Evolutionary conservation across 257 asterid species (phyloP).

Genomic region (Eucommia ulmoides): DNA sequence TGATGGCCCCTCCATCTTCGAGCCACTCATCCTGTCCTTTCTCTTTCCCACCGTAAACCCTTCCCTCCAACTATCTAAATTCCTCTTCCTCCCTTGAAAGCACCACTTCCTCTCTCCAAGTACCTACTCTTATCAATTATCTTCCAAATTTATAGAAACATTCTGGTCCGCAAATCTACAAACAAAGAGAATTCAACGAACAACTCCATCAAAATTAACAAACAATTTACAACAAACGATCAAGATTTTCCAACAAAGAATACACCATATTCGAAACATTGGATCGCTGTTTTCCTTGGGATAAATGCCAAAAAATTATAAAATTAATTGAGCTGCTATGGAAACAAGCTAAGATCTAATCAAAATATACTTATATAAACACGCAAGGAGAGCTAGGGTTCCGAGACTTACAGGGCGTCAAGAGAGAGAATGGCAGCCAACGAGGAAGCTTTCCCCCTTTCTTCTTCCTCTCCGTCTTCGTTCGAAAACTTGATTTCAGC

Average conservation of each 20-base stretch:
- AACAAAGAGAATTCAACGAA: constrained; percentile 8
- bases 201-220: too few species aligned
- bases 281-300: constrained; percentile 17
- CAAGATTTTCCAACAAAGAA: too few species aligned
- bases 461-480: not conserved
- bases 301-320: constrained; percentile 2
- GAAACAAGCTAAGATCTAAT: constrained; percentile 7
- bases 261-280: constrained; percentile 14
- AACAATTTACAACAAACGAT: too few species aligned
- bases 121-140: too few species aligned
- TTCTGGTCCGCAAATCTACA: constrained; percentile 15
- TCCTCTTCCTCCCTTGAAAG: not conserved
- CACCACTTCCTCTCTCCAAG: too few species aligned
- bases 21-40: constrained; percentile 31
- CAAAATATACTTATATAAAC: not conserved
- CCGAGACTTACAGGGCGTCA: not conserved
- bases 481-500: too few species aligned
- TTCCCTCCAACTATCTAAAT: not conserved
- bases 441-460: not conserved
- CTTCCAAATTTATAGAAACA: too few species aligned
- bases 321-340: not conserved
- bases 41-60: constrained; percentile 12
- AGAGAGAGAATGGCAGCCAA: constrained; percentile 4
- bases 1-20: constrained; percentile 67
- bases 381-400: too few species aligned